Evolutionary conservation across 2,329 filamentous ascomycete species (phyloP).

Genomic region (Mycosphaerella arachidis): DNA sequence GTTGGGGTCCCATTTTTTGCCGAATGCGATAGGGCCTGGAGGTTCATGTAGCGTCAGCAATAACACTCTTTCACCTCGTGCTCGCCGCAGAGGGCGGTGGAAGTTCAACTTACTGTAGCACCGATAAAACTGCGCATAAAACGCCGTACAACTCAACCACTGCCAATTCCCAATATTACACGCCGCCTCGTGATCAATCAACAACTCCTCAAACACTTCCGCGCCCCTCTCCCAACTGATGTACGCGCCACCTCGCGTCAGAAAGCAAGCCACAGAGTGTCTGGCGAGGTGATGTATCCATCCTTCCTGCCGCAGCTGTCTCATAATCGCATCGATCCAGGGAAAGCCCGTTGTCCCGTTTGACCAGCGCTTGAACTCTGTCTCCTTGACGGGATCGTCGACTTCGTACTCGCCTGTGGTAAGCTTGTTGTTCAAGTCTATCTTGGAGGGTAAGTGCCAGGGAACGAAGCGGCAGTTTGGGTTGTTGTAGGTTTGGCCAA

Average conservation of each 20-base stretch:
- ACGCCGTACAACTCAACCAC: slow-evolving; percentile 71
- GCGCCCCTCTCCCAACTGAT: slow-evolving; percentile 74
- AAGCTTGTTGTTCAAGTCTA: slow-evolving; percentile 44
- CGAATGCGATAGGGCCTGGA: slow-evolving; percentile 61
- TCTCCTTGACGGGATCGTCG: slow-evolving; percentile 58
- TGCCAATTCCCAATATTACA: slow-evolving; percentile 76
- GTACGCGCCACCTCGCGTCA: slow-evolving; percentile 75
- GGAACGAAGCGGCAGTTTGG: slow-evolving; percentile 67
- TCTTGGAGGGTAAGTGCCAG: slow-evolving; percentile 67
- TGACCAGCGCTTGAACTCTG: slow-evolving; percentile 66
- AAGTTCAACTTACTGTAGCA: slow-evolving; percentile 47
- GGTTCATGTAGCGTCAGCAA: not conserved
- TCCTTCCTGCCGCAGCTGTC: slow-evolving; percentile 64
- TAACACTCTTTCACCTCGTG: not conserved
- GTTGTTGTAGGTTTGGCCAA: slow-evolving; percentile 63
- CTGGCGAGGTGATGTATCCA: slow-evolving; percentile 71
- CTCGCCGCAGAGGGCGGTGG: too few species aligned
- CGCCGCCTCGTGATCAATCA: slow-evolving; percentile 70
- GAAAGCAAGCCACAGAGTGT: slow-evolving; percentile 73
- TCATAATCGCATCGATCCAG: slow-evolving; percentile 77
- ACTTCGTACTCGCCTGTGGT: slow-evolving; percentile 60
- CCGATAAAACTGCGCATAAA: slow-evolving; percentile 67
- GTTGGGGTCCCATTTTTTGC: slow-evolving; percentile 69
- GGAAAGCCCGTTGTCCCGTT: slow-evolving; percentile 68
- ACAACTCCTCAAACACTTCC: slow-evolving; percentile 71